Evolutionary conservation across 805 yeast genomes (phyloP).

Genomic region (Lachancea fermentati): DNA sequence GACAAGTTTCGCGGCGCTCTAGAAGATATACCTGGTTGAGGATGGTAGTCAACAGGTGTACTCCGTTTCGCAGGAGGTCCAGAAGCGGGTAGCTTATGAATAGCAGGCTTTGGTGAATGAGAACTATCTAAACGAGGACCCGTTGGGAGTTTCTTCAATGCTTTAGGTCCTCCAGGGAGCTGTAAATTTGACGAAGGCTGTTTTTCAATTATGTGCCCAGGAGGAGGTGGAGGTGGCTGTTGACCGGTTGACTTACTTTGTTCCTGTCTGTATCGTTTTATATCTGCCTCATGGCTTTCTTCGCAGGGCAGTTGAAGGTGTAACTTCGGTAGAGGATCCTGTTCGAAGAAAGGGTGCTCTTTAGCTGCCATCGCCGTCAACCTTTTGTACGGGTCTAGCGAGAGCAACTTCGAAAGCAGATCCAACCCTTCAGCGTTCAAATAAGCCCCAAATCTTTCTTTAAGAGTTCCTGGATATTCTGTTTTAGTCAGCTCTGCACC

Average conservation of each 20-base stretch:
- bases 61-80: neutral
- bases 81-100: neutral
- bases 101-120: neutral
- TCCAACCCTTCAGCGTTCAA: constrained; percentile 42
- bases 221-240: constrained; percentile 31
- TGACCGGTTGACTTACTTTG: constrained; percentile 30
- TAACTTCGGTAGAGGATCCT: constrained; percentile 59
- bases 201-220: constrained; percentile 26
- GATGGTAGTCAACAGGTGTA: neutral
- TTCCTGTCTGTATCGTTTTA: constrained; percentile 48
- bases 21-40: neutral
- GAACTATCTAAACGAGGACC: neutral
- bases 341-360: constrained; percentile 59
- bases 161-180: constrained; percentile 10
- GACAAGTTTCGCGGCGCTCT: neutral
- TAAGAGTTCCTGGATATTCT: constrained; percentile 38
- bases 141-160: neutral
- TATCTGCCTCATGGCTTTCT: constrained; percentile 87
- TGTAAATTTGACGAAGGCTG: neutral
- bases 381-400: constrained; percentile 66
- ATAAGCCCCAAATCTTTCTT: constrained; percentile 40
- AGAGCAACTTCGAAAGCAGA: constrained; percentile 56
- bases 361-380: constrained; percentile 77
- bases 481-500: constrained; percentile 36
- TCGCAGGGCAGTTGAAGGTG: constrained; percentile 61